Conservation (phyloP, 2,329 filamentous ascomycete species). For the Cladosporium velox region DNA sequence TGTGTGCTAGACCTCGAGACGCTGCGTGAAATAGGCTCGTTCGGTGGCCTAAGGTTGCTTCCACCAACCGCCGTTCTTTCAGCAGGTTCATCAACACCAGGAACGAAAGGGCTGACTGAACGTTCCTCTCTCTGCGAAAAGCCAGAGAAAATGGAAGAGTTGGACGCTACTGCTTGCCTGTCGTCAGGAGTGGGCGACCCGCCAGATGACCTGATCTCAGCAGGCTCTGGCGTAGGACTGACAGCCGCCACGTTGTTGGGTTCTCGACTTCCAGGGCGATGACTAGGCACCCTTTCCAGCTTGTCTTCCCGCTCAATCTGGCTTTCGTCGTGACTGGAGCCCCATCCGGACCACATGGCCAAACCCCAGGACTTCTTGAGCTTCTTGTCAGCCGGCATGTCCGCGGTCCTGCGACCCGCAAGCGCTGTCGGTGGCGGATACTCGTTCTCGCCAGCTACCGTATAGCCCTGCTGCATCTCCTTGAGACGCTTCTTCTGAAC, state of each 20-base stretch:
- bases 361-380: slow-evolving; percentile 64
- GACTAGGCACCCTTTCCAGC: slow-evolving; percentile 8
- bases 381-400: slow-evolving; percentile 51
- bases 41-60: slow-evolving; percentile 2
- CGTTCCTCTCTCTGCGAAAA: slow-evolving; percentile 6
- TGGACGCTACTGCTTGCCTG: neutral
- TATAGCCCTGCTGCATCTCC: slow-evolving; percentile 72
- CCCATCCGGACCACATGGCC: slow-evolving; percentile 83
- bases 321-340: slow-evolving; percentile 81
- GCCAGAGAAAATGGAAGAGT: slow-evolving; percentile 8
- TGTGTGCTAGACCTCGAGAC: slow-evolving; percentile 8
- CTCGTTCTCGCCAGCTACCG: slow-evolving; percentile 70
- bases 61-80: neutral
- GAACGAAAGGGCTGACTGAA: slow-evolving; percentile 9
- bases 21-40: slow-evolving; percentile 4
- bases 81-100: neutral
- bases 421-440: slow-evolving; percentile 80
- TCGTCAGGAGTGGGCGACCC: neutral
- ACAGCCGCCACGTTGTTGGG: neutral
- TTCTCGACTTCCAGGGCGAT: slow-evolving; percentile 13
- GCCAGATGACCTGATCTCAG: slow-evolving; percentile 5
- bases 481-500: slow-evolving; percentile 73
- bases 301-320: slow-evolving; percentile 65
- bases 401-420: slow-evolving; percentile 45
- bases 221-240: slow-evolving; percentile 1